A percentile compares a stretch with the other conserved stretches of the same genome.
These are phyloP conservation scores for Flammula alnicola DNA, from an alignment of 1,284 basidiomycete species.

Conservation along the genomic window DNA sequence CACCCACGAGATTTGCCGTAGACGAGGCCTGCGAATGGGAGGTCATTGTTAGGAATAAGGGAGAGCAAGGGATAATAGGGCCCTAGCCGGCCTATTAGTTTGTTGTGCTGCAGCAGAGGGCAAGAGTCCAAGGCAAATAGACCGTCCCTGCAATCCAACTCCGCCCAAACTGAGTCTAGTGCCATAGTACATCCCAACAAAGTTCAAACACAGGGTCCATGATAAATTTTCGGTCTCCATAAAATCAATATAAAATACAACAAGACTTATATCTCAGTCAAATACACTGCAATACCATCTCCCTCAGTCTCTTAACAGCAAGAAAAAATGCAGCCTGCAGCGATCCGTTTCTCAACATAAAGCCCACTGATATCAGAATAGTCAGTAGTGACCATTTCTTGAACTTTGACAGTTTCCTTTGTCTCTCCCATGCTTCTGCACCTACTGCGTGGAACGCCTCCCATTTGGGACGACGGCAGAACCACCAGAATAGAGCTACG, in stretches of 20 bases:
- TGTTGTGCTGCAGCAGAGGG: constrained; percentile 26
- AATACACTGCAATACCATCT: neutral
- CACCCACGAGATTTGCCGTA: constrained; percentile 70
- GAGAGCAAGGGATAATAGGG: constrained; percentile 30
- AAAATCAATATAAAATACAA: constrained; percentile 4
- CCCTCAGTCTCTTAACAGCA: neutral
- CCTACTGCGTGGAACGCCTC: constrained; percentile 42
- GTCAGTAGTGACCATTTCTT: constrained; percentile 25
- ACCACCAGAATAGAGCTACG: constrained; percentile 53
- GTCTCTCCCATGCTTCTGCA: constrained; percentile 35
- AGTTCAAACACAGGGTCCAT: constrained; percentile 1
- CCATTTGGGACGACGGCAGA: constrained; percentile 43
- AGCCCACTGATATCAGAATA: constrained; percentile 11
- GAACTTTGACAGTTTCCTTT: constrained; percentile 24
- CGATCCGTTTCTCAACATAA: constrained; percentile 7
- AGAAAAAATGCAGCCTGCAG: constrained; percentile 3
- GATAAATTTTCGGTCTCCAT: constrained; percentile 4
- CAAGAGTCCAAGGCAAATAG: constrained; percentile 28
- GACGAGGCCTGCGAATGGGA: constrained; percentile 56
- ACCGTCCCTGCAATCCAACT: constrained; percentile 36
- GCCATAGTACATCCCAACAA: constrained; percentile 9
- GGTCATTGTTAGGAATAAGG: constrained; percentile 39
- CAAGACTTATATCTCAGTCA: neutral
- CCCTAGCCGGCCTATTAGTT: constrained; percentile 40
- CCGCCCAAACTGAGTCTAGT: constrained; percentile 31